A percentile compares a stretch with the other conserved stretches of the same genome.
Evolutionary conservation across 257 asterid species (phyloP).

Genomic region (Sherardia arvensis): DNA sequence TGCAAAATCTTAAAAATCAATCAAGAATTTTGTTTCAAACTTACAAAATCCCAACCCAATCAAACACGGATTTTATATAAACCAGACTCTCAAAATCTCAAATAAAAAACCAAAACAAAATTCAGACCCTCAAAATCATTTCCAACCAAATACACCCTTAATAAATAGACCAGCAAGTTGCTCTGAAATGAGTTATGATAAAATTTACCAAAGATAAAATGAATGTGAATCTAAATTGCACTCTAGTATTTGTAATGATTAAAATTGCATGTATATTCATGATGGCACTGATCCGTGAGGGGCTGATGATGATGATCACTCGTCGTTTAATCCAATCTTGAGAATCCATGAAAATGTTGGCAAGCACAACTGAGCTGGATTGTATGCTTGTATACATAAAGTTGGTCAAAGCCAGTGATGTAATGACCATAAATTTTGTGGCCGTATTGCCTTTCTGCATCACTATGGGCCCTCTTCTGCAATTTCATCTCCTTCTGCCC

Average conservation of each 20-base stretch:
- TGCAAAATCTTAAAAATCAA: too few species aligned
- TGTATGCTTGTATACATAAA: background rate
- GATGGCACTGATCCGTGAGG: constrained; percentile 2
- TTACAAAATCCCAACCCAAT: too few species aligned
- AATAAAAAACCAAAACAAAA: too few species aligned
- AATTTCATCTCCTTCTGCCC: background rate
- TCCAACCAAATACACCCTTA: too few species aligned
- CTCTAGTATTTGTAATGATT: background rate
- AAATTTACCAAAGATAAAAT: too few species aligned
- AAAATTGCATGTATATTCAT: background rate
- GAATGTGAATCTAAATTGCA: too few species aligned
- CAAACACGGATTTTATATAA: too few species aligned
- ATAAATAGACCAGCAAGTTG: too few species aligned
- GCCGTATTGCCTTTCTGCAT: constrained; percentile 13
- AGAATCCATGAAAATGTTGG: background rate
- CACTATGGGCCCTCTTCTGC: constrained; percentile 11
- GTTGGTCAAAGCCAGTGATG: constrained; percentile 14
- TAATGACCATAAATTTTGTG: constrained; percentile 14
- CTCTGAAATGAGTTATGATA: too few species aligned
- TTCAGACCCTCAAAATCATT: too few species aligned
- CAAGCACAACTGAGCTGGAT: constrained; percentile 24
- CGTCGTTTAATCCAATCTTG: background rate
- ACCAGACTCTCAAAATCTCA: too few species aligned
- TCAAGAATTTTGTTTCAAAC: too few species aligned
- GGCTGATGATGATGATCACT: background rate